Percentiles rank a stretch among this genome's conserved stretches.
Evolutionary conservation across 2,329 filamentous ascomycete species (phyloP).

Genomic region (Fusarium anguioides): DNA sequence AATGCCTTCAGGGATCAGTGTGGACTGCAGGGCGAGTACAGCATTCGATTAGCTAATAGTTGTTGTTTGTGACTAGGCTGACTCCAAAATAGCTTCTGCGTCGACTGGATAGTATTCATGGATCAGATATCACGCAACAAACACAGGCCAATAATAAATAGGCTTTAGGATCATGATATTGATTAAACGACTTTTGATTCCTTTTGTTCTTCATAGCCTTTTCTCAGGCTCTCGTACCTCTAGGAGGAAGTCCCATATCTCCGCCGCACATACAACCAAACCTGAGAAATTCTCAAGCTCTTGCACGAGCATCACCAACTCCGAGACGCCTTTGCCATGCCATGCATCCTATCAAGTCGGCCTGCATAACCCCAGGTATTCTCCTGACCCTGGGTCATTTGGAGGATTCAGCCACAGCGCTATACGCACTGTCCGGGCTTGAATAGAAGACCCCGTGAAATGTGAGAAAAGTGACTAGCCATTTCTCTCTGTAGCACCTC

Average conservation of each 20-base stretch:
- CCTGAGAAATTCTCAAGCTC: conserved; percentile 47
- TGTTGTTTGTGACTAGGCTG: neutral
- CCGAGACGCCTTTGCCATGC: conserved; percentile 57
- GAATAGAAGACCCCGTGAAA: conserved; percentile 29
- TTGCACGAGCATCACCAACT: conserved; percentile 53
- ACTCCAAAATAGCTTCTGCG: neutral
- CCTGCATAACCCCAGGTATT: conserved; percentile 47
- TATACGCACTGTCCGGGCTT: conserved; percentile 14
- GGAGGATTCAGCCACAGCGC: conserved; percentile 15
- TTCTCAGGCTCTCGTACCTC: conserved; percentile 39
- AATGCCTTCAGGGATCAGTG: conserved; percentile 47
- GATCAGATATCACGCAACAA: neutral
- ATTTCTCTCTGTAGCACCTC: conserved; percentile 40
- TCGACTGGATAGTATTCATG: neutral
- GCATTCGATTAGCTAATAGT: conserved; percentile 1
- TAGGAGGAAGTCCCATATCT: conserved; percentile 43
- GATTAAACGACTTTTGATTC: conserved; percentile 43
- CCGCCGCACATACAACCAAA: conserved; percentile 45
- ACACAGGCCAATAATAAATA: neutral
- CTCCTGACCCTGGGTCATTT: conserved; percentile 36
- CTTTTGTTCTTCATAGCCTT: conserved; percentile 44
- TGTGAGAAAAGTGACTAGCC: conserved; percentile 43
- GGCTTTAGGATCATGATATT: conserved; percentile 23
- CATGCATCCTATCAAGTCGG: conserved; percentile 52
- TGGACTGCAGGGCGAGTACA: conserved; percentile 27